Conservation (phyloP, 495 filamentous ascomycete genomes). For the Neurospora cerealis region DNA sequence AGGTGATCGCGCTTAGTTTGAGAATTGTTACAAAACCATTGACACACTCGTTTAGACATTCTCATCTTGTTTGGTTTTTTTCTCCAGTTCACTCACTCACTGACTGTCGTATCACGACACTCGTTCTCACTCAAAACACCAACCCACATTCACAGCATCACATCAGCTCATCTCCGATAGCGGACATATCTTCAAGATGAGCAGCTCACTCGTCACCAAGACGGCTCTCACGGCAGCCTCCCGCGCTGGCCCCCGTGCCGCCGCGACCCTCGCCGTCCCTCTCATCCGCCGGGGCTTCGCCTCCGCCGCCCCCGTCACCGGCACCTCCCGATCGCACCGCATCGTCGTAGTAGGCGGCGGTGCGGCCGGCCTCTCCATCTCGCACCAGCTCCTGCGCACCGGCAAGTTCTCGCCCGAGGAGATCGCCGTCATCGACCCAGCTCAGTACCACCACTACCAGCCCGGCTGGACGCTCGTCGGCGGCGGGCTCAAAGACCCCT, state of each 20-base stretch:
- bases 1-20: neutral
- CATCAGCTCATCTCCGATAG: neutral
- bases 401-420: constrained; percentile 48
- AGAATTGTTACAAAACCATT: neutral
- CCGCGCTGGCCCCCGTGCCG: neutral
- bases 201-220: neutral
- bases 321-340: constrained; percentile 36
- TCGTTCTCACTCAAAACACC: neutral
- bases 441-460: constrained; percentile 59
- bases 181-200: neutral
- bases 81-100: neutral
- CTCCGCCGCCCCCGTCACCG: constrained; percentile 27
- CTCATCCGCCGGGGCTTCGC: neutral
- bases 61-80: neutral
- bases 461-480: constrained; percentile 61
- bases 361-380: constrained; percentile 50
- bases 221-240: neutral
- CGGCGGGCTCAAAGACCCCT: constrained; percentile 50
- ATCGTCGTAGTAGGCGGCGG: constrained; percentile 57
- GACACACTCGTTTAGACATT: neutral
- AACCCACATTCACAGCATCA: neutral
- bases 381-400: constrained; percentile 50
- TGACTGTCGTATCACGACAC: neutral
- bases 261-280: neutral
- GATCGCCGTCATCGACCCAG: constrained; percentile 57